phyloP scores from a whole-genome alignment of 2,329 filamentous ascomycete species.

The Talaromyces sp. region DNA sequence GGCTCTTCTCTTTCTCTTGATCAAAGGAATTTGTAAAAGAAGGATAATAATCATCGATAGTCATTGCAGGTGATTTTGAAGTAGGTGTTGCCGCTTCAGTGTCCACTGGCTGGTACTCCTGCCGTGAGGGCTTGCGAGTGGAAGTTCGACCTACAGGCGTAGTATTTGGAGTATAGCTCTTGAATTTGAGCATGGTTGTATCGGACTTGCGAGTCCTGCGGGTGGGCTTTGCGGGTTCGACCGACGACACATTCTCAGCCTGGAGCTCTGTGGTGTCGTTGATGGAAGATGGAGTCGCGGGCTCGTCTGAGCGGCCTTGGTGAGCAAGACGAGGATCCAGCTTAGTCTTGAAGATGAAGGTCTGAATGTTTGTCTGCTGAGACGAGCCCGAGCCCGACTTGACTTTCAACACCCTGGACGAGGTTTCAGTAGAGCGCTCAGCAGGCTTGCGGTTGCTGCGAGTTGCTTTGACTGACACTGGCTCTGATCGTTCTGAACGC shows the following conservation, averaged over 20 bases:
- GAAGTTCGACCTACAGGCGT: conserved; percentile 2
- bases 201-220: conserved; percentile 11
- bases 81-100: background rate
- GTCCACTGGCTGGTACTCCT: conserved; percentile 3
- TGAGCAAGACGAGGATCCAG: conserved; percentile 8
- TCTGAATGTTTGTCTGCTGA: conserved; percentile 12
- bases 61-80: conserved; percentile 3
- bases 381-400: conserved; percentile 11
- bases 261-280: conserved; percentile 4
- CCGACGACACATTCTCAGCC: background rate
- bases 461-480: conserved; percentile 2
- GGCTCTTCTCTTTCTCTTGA: conserved; percentile 2
- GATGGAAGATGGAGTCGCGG: conserved; percentile 7
- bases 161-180: conserved; percentile 11
- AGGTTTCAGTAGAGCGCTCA: conserved; percentile 12
- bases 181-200: conserved; percentile 7
- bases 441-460: conserved; percentile 7
- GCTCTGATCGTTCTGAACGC: background rate
- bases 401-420: conserved; percentile 9
- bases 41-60: conserved; percentile 5
- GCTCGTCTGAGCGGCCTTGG: conserved; percentile 10
- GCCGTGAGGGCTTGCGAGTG: conserved; percentile 6
- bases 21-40: background rate
- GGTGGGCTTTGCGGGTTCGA: conserved; percentile 1
- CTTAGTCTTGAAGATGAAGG: conserved; percentile 13